phyloP scores from a whole-genome alignment of 257 asterid genomes.

The Nicotiana sylvestris region DNA sequence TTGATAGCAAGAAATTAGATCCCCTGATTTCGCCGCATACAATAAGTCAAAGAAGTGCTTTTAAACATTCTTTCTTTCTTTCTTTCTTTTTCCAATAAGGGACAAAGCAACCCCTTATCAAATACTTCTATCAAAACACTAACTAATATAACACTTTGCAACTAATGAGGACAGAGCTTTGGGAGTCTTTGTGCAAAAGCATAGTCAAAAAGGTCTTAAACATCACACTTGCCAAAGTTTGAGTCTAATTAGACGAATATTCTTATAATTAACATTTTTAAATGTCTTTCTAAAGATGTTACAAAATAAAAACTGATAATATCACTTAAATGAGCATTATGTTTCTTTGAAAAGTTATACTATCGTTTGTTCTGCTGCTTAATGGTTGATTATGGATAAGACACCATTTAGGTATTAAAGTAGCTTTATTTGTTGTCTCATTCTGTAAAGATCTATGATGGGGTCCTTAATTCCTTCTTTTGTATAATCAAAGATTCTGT shows the following conservation, averaged over 20 bases:
- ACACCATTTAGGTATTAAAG: conserved; percentile 5
- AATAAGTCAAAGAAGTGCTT: too few species aligned
- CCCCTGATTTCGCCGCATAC: too few species aligned
- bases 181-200: neutral
- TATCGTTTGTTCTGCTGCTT: neutral
- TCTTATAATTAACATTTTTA: too few species aligned
- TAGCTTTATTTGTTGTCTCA: neutral
- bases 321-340: neutral
- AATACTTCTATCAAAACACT: neutral
- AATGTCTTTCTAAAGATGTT: too few species aligned
- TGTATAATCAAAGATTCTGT: neutral
- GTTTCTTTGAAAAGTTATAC: neutral
- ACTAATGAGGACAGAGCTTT: neutral
- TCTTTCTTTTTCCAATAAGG: too few species aligned
- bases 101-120: too few species aligned
- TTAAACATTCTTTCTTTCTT: too few species aligned
- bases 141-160: neutral
- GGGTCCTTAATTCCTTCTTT: conserved; percentile 4
- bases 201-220: neutral
- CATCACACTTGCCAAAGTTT: neutral
- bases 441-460: neutral
- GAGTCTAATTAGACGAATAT: too few species aligned
- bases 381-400: neutral
- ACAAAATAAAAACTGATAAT: too few species aligned
- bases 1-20: too few species aligned